Evolutionary conservation across 139 green algal genomes (phyloP).

Genomic region (Zygnema circumcarinatum): DNA sequence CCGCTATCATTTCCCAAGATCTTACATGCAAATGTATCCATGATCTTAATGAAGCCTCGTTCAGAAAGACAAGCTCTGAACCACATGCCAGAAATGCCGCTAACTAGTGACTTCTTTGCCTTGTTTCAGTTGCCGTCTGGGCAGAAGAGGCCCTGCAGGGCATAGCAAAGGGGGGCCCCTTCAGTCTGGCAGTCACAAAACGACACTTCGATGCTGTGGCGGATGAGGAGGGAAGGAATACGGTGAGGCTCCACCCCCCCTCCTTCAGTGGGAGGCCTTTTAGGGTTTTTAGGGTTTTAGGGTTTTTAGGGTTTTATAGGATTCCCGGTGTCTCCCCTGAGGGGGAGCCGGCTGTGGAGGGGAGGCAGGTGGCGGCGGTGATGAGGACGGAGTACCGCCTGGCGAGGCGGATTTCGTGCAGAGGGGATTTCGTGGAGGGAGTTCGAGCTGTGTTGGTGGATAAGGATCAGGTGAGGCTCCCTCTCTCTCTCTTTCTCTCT

Average conservation of each 20-base stretch:
- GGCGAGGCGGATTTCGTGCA: slow-evolving; percentile 18
- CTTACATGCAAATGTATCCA: no score
- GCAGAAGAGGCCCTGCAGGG: slow-evolving; percentile 36
- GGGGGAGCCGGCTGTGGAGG: not conserved
- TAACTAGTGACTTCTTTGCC: not conserved
- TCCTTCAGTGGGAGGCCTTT: not conserved
- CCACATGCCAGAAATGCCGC: no score
- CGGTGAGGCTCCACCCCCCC: not conserved
- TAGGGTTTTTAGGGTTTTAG: not conserved
- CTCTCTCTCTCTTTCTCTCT: no score
- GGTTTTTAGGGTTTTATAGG: not conserved
- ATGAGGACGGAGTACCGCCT: slow-evolving; percentile 53
- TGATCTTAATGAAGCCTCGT: no score
- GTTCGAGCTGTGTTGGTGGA: slow-evolving; percentile 54
- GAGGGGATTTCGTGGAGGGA: slow-evolving; percentile 54
- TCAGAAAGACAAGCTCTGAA: no score
- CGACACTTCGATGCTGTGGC: slow-evolving; percentile 35
- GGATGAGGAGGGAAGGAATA: not conserved
- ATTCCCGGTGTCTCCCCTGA: not conserved
- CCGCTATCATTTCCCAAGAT: no score
- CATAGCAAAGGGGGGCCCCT: slow-evolving; percentile 37
- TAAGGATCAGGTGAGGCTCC: slow-evolving; percentile 51
- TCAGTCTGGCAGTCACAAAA: slow-evolving; percentile 52
- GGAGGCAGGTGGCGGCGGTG: slow-evolving; percentile 48
- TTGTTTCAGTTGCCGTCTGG: slow-evolving; percentile 36